Conservation (phyloP, 192 early-diverging fungal species). For the Coemansia sp. region DNA sequence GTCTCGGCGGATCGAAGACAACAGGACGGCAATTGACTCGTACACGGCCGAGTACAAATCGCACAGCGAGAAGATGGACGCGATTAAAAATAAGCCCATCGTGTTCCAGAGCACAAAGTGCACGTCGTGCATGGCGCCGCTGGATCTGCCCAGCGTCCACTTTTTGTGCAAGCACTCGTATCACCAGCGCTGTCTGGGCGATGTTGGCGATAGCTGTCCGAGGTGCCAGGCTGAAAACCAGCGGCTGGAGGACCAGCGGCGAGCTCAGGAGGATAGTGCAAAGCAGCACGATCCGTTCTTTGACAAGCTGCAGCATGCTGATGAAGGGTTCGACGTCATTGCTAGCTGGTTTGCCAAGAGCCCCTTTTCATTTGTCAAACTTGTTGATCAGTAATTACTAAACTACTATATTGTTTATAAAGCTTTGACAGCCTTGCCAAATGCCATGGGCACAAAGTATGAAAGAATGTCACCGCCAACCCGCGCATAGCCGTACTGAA, state of each 20-base stretch:
- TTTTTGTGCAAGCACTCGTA: constrained; percentile 96
- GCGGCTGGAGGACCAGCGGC: constrained; percentile 75
- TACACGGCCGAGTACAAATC: constrained; percentile 79
- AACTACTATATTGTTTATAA: background rate
- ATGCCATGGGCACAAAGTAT: constrained; percentile 26
- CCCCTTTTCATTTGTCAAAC: constrained; percentile 57
- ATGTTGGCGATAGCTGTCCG: constrained; percentile 58
- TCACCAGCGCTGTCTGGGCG: constrained; percentile 80
- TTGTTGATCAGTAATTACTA: constrained; percentile 34
- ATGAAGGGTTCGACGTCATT: constrained; percentile 85
- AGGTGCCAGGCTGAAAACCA: constrained; percentile 83
- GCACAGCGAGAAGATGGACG: constrained; percentile 77
- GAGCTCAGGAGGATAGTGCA: constrained; percentile 73
- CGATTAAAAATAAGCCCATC: constrained; percentile 68
- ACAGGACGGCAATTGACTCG: constrained; percentile 65
- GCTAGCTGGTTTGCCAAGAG: constrained; percentile 92
- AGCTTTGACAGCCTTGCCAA: constrained; percentile 37
- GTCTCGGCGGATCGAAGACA: constrained; percentile 61
- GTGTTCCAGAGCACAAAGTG: constrained; percentile 82
- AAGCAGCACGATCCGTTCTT: constrained; percentile 79
- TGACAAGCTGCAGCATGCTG: constrained; percentile 66
- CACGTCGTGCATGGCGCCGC: constrained; percentile 61
- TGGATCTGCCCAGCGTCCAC: constrained; percentile 90
- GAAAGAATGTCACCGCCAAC: constrained; percentile 11
- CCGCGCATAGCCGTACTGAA: constrained; percentile 28